phyloP scores from a whole-genome alignment of 139 green algal genomes.

The Penium margaritaceum region DNA sequence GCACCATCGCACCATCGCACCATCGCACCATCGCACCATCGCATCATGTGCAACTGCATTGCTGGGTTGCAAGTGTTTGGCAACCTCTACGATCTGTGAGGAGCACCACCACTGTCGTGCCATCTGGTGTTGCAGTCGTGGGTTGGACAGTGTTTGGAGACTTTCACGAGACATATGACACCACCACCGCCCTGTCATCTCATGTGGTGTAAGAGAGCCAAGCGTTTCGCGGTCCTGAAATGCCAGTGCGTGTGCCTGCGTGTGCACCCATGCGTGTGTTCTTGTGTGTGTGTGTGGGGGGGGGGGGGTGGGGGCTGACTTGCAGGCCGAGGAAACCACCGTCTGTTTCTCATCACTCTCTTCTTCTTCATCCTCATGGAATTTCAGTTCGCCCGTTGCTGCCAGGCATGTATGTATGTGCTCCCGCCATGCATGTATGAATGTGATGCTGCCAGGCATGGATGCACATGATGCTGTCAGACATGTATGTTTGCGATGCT shows the following conservation, averaged over 20 bases:
- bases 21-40: too few relatives aligned
- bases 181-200: neutral
- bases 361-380: neutral
- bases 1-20: too few relatives aligned
- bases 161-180: neutral
- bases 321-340: neutral
- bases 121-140: too few relatives aligned
- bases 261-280: neutral
- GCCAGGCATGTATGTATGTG: neutral
- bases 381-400: neutral
- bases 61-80: neutral
- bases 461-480: too few relatives aligned
- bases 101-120: neutral
- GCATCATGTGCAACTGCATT: too few relatives aligned
- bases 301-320: too few relatives aligned
- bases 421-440: neutral
- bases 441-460: too few relatives aligned
- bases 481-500: too few relatives aligned
- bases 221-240: neutral
- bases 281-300: too few relatives aligned
- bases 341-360: neutral
- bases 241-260: neutral
- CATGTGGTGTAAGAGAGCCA: neutral
- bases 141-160: too few relatives aligned
- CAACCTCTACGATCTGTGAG: neutral